Evolutionary conservation across 345 rosid genomes (phyloP).

Genomic region (Pugionium dolabratum): DNA sequence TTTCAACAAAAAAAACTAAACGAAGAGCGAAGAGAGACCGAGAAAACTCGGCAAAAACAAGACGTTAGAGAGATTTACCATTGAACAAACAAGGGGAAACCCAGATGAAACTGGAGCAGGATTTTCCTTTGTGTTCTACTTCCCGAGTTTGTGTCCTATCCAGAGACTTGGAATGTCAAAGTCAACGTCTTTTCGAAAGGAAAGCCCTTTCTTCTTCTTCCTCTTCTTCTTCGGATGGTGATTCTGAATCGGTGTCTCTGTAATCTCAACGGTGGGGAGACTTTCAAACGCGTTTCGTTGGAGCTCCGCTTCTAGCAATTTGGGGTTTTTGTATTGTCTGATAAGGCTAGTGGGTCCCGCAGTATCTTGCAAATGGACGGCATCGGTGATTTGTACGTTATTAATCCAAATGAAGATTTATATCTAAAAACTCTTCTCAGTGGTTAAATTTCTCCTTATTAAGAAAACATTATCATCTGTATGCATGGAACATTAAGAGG

Average conservation of each 20-base stretch:
- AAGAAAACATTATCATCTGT: not conserved
- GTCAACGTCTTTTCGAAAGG: conserved; percentile 22
- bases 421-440: not conserved
- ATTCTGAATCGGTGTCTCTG: conserved; percentile 23
- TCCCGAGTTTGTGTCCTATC: not conserved
- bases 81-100: not conserved
- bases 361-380: conserved; percentile 29
- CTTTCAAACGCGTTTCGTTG: conserved; percentile 33
- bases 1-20: not conserved
- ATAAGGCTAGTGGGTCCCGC: conserved; percentile 34
- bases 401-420: not conserved
- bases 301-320: conserved; percentile 20
- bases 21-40: not conserved
- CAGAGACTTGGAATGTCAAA: conserved; percentile 21
- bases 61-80: conserved; percentile 23
- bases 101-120: conserved; percentile 27
- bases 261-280: conserved; percentile 10
- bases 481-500: not conserved
- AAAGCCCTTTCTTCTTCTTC: not conserved
- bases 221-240: conserved; percentile 4
- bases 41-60: not conserved
- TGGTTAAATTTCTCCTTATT: not conserved
- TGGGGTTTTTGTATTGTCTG: conserved; percentile 19
- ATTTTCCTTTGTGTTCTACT: not conserved
- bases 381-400: conserved; percentile 32